Base-by-base conservation (phyloP, 371 early-diverging fungal species). In the Mortierella sp. region DNA sequence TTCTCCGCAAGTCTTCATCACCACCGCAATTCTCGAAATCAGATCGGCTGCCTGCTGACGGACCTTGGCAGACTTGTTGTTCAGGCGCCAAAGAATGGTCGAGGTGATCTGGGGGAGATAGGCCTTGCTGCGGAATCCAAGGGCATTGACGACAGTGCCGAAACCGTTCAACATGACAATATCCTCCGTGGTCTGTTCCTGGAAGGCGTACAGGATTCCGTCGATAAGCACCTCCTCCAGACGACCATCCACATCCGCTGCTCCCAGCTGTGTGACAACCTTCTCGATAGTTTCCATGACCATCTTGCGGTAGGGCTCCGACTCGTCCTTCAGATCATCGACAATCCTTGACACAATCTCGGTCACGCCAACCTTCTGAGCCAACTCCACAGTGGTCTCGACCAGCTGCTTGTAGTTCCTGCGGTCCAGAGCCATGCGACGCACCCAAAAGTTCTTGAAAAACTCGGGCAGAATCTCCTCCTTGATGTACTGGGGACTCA, bases 21-120 rank as follows among this genome's bases (percentile, higher is more conserved):
- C 98, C 4, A 95, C 93, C 0, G 98, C 98, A 73, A 98, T 95
- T 13, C 96, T 94, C 0, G 97, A 95, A 64, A 98, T 95, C 75
- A 99, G 86, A 79, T 98, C 99, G 4, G 99, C 99, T 0, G 99
- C 98, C 79, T 98, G 98, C 86, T 98, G 98, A 55, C 99, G 96
- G 0, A 98, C 96, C 82, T 95, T 95, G 68, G 98, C 97, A 7
- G 93, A 94, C 82, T 96, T 97, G 93, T 98, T 99, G 89, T 97
- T 98, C 61, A 99, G 91, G 43, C 98, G 92, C 98, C 98, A 99
- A 26, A 98, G 90, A 76, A 99, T 95, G 14, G 97, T 96, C 19
- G 96, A 95, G 70, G 93, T 93, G 76, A 98, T 96, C 85, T 98
- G 98, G 53, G 93, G 95, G 53, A 99, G 82, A 82, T 98, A 98